Base-by-base conservation (phyloP, 2,329 filamentous ascomycete species). In the Diatrype stigma region DNA sequence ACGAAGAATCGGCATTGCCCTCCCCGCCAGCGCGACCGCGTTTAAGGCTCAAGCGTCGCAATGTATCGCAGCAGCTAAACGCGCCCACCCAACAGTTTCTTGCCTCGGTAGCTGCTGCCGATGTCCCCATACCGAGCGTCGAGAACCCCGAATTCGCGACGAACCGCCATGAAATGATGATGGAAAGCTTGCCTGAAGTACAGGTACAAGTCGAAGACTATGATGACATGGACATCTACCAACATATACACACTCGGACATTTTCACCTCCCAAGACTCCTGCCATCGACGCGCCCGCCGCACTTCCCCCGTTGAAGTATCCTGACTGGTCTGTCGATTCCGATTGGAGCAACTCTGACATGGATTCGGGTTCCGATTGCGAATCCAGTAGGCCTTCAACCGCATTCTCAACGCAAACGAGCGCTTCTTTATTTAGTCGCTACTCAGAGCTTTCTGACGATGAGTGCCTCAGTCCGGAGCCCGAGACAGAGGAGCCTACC, bases 71-170 rank as follows among this genome's bases (percentile, higher is more conserved):
- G 23, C 73, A 76, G 51, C 70, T 80, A 11, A 67, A 74, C 52
- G 81, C 81, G 35, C 81, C 83, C 2, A 86, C 83, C 1, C 75
- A 84, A 60, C 81, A 86, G 47, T 86, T 86, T 60, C 75, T 86
- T n/a, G 82, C 81, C 2, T 85, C 82, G 3, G 83, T 86, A 51
- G 82, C 81, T 42, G 81, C 82, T 17, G 83, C 81, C 53, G 83
- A 86, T 62, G 71, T 84, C 3, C 81, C 82, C 22, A 78, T 86
- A 47, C 83, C 82, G 14, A 85, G 82, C 64, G 84, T 86, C 50
- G 83, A 86, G 65, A 73, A 79, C 54, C 76, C 80, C 47, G 71
- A 74, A 38, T 56, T 63, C 30, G 66, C 70, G 22, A 59, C 69
- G 37, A 47, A 58, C 48, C 73, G 78, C 58, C 71, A 73, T 57